Evolutionary conservation across 2,329 filamentous ascomycete genomes (phyloP).

Genomic region (Myriosclerotinia scirpicola): DNA sequence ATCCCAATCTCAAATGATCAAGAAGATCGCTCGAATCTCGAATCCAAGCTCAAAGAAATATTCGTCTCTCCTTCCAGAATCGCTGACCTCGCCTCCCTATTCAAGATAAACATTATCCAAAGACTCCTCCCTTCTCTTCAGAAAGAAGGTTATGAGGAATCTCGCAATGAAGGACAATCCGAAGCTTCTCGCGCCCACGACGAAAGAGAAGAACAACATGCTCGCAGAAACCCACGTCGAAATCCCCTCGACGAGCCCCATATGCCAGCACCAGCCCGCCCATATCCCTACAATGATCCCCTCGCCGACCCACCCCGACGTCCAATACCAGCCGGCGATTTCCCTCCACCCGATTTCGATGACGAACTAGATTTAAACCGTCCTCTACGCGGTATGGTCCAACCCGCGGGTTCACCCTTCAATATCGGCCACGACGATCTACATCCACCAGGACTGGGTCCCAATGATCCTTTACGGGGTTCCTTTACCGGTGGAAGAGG

Average conservation of each 20-base stretch:
- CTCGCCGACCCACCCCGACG: constrained; percentile 59
- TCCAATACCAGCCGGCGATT: constrained; percentile 69
- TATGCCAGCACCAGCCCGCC: constrained; percentile 61
- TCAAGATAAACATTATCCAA: constrained; percentile 81
- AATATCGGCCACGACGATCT: constrained; percentile 84
- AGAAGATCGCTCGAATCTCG: constrained; percentile 53
- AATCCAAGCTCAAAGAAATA: constrained; percentile 53
- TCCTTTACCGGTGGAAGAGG: constrained; percentile 62
- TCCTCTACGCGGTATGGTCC: constrained; percentile 53
- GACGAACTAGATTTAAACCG: constrained; percentile 84
- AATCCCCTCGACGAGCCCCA: constrained; percentile 40
- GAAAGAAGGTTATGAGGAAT: constrained; percentile 70
- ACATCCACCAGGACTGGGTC: constrained; percentile 82
- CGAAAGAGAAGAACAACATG: constrained; percentile 46
- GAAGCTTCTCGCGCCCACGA: constrained; percentile 46
- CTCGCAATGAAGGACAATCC: constrained; percentile 25
- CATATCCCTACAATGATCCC: constrained; percentile 68
- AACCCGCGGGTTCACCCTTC: constrained; percentile 53
- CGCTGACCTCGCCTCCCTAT: constrained; percentile 63
- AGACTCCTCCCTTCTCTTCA: constrained; percentile 75
- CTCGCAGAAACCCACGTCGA: constrained; percentile 45
- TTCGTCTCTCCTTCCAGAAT: constrained; percentile 76
- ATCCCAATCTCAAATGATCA: constrained; percentile 50
- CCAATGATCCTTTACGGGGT: constrained; percentile 75
- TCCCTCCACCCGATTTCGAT: constrained; percentile 86